phyloP scores from a whole-genome alignment of 2,329 filamentous ascomycete genomes.

The Teratosphaeria destructans region DNA sequence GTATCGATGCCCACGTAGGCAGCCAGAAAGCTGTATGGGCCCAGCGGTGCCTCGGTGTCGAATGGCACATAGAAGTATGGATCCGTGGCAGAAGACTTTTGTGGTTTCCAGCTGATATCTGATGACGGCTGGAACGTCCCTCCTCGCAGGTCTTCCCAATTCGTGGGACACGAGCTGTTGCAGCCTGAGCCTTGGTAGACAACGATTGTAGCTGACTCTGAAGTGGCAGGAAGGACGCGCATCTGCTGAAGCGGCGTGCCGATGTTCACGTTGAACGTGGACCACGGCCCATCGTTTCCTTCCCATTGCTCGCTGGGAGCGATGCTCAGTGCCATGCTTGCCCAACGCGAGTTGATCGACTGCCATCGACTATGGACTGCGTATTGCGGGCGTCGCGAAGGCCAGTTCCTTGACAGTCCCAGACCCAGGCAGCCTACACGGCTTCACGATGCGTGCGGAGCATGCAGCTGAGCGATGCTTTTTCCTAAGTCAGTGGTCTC shows the following conservation, averaged over 20 bases:
- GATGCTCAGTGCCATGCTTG: constrained; percentile 1
- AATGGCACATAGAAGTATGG: not conserved
- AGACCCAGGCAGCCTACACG: not conserved
- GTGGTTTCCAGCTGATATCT: not conserved
- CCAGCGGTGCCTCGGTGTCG: not conserved
- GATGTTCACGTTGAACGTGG: constrained; percentile 1
- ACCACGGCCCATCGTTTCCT: constrained; percentile 2
- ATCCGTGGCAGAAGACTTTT: not conserved
- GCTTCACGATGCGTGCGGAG: not conserved
- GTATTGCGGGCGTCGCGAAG: not conserved
- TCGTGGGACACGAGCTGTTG: not conserved
- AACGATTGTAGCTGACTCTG: not conserved
- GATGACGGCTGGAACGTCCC: not conserved
- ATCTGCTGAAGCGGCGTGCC: not conserved
- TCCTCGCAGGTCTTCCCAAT: not conserved
- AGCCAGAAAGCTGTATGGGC: not conserved
- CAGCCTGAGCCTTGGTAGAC: not conserved
- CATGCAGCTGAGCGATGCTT: not conserved
- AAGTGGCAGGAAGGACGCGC: constrained; percentile 1
- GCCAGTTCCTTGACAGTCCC: not conserved
- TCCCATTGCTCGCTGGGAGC: not conserved
- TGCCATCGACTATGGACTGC: not conserved
- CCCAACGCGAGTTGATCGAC: not conserved
- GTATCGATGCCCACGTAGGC: constrained; percentile 1
- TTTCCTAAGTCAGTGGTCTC: not conserved